These are phyloP conservation scores for Porcisia hertigi DNA, from an alignment of 208 protist genomes.

Conservation along the genomic window DNA sequence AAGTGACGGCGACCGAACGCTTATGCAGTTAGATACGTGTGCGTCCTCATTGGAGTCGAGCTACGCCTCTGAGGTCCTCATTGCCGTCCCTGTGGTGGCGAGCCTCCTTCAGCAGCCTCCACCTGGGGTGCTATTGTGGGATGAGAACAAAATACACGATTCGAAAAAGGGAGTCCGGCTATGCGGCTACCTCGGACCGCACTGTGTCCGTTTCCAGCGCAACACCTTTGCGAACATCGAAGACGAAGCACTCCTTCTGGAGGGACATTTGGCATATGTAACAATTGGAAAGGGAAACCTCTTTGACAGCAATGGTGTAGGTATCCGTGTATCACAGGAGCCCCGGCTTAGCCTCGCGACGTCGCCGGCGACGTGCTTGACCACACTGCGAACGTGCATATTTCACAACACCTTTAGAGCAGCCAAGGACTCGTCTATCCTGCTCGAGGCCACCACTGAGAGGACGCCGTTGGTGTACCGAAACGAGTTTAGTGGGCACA, in stretches of 20 bases:
- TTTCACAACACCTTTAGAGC: constrained; percentile 66
- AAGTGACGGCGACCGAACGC: constrained; percentile 40
- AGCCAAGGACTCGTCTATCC: constrained; percentile 37
- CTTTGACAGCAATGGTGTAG: constrained; percentile 62
- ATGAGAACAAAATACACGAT: constrained; percentile 68
- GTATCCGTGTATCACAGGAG: constrained; percentile 27
- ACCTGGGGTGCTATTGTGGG: constrained; percentile 63
- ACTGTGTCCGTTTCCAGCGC: constrained; percentile 43
- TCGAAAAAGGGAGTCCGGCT: constrained; percentile 46
- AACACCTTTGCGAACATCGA: constrained; percentile 67
- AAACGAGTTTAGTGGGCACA: constrained; percentile 67
- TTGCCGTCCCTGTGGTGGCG: constrained; percentile 54
- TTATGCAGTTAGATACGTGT: constrained; percentile 79
- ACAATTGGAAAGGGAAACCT: constrained; percentile 70
- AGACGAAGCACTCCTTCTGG: constrained; percentile 47
- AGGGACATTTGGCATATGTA: constrained; percentile 70
- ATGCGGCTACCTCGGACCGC: constrained; percentile 51
- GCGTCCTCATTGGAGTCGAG: constrained; percentile 36
- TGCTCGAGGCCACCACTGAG: constrained; percentile 37
- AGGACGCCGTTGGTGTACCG: constrained; percentile 39
- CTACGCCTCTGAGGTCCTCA: constrained; percentile 66
- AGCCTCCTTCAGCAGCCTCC: constrained; percentile 56
- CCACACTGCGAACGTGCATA: constrained; percentile 41
- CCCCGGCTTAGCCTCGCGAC: constrained; percentile 29
- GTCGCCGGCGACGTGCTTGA: background rate